Evolutionary conservation across 2,329 filamentous ascomycete genomes (phyloP).

Genomic region (Rutstroemia sp.): DNA sequence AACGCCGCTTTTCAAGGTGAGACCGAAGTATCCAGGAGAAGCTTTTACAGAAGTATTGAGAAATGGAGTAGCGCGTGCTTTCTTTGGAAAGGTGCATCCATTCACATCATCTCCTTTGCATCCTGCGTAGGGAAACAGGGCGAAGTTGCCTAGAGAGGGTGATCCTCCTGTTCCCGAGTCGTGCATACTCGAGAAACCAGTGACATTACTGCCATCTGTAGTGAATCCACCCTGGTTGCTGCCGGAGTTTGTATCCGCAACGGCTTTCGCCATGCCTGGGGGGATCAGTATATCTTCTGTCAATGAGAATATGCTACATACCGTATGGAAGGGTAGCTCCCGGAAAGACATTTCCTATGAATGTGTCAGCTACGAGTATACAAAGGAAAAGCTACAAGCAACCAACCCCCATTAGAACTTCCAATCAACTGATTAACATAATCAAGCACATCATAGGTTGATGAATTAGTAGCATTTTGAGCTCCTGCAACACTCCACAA

Average conservation of each 20-base stretch:
- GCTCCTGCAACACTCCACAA: conserved; percentile 1
- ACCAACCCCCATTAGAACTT: conserved; percentile 42
- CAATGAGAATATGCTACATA: conserved; percentile 9
- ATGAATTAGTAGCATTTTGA: conserved; percentile 15
- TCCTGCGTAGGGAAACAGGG: conserved; percentile 57
- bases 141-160: conserved; percentile 66
- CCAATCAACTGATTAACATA: conserved; percentile 47
- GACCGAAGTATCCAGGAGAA: conserved; percentile 57
- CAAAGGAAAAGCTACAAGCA: not conserved
- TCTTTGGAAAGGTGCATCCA: conserved; percentile 52
- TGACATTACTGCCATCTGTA: conserved; percentile 34
- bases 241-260: conserved; percentile 43
- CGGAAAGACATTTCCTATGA: conserved; percentile 42
- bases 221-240: conserved; percentile 51
- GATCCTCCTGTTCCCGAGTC: conserved; percentile 39
- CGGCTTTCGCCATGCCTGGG: conserved; percentile 41
- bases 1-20: conserved; percentile 49
- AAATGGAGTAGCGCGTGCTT: conserved; percentile 31
- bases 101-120: conserved; percentile 56
- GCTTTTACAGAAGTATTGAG: conserved; percentile 45
- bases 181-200: conserved; percentile 31
- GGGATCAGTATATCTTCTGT: not conserved
- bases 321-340: conserved; percentile 47
- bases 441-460: conserved; percentile 31
- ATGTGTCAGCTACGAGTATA: not conserved